Percentiles rank a stretch among this genome's conserved stretches.
These are phyloP conservation scores for Hypomontagnella submonticulosa DNA, from an alignment of 495 filamentous ascomycete genomes.

Conservation along the genomic window DNA sequence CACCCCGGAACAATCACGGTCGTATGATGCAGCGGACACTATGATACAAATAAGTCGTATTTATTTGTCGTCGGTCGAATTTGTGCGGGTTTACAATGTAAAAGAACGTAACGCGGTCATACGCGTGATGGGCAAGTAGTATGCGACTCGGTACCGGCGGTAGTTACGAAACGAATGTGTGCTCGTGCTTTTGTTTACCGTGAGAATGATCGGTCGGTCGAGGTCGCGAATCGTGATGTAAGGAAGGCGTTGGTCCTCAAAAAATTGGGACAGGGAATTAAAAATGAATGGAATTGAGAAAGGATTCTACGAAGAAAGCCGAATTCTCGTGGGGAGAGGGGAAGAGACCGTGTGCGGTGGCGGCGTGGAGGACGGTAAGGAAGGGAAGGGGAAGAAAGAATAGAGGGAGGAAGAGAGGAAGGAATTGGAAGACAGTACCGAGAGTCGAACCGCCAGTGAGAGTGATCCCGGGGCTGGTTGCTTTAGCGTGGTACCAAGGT, in stretches of 20 bases:
- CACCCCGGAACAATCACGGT: slow-evolving; percentile 5
- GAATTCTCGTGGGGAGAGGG: slow-evolving; percentile 41
- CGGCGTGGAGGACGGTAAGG: slow-evolving; percentile 48
- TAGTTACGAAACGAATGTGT: slow-evolving; percentile 32
- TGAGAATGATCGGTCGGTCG: slow-evolving; percentile 32
- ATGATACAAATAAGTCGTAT: slow-evolving; percentile 5
- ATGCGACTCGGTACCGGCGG: slow-evolving; percentile 35
- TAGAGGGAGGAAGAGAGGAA: slow-evolving; percentile 35
- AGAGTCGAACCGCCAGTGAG: neutral
- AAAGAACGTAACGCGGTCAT: slow-evolving; percentile 42
- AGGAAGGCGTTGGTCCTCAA: slow-evolving; percentile 43
- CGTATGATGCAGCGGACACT: slow-evolving; percentile 1
- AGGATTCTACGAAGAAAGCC: slow-evolving; percentile 44
- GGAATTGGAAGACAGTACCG: slow-evolving; percentile 19
- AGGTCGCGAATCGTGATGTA: slow-evolving; percentile 37
- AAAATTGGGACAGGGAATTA: slow-evolving; percentile 33
- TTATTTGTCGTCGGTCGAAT: neutral
- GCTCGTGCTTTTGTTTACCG: slow-evolving; percentile 37
- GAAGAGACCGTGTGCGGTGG: slow-evolving; percentile 40
- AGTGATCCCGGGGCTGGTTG: slow-evolving; percentile 10
- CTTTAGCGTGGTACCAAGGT: slow-evolving; percentile 18
- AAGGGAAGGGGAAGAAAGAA: slow-evolving; percentile 40
- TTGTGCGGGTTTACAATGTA: slow-evolving; percentile 34
- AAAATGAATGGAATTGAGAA: slow-evolving; percentile 50
- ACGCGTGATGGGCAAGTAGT: slow-evolving; percentile 13